Percentiles rank a stretch among this genome's conserved stretches.
Evolutionary conservation across 352 stramenopile genomes (phyloP).

Genomic region (Pythium phragmitis): DNA sequence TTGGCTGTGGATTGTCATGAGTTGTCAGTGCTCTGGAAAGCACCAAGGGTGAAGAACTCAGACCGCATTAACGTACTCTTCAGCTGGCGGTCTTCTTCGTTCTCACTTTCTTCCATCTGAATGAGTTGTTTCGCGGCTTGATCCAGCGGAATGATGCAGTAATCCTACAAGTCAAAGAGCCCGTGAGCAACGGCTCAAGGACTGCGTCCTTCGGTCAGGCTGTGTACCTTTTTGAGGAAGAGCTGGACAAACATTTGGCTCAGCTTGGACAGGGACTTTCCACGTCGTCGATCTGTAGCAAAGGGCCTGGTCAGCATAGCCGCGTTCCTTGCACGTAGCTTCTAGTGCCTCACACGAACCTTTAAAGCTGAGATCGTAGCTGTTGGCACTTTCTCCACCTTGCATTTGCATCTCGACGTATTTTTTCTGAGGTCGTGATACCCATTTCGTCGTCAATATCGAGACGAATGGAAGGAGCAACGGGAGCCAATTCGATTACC

Average conservation of each 20-base stretch:
- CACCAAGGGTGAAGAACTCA: background rate
- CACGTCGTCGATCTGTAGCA: conserved; percentile 51
- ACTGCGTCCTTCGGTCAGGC: too few relatives aligned
- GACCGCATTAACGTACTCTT: conserved; percentile 50
- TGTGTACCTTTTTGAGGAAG: conserved; percentile 85
- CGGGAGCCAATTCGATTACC: conserved; percentile 27
- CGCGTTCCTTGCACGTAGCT: background rate
- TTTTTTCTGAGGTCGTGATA: conserved; percentile 24
- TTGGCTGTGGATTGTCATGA: conserved; percentile 67
- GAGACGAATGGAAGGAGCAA: background rate
- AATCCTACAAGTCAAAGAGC: conserved; percentile 36
- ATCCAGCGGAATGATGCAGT: conserved; percentile 91
- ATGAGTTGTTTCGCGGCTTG: conserved; percentile 94
- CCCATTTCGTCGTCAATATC: background rate
- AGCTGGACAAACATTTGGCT: conserved; percentile 96
- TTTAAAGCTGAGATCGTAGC: conserved; percentile 62
- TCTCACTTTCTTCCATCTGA: conserved; percentile 78
- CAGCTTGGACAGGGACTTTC: conserved; percentile 89
- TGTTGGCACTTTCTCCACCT: conserved; percentile 23
- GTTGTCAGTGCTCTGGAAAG: background rate
- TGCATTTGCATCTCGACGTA: conserved; percentile 40
- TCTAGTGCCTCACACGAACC: conserved; percentile 27
- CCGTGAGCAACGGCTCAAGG: background rate
- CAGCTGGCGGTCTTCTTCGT: conserved; percentile 69
- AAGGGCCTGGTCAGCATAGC: background rate